Evolutionary conservation across 2,329 filamentous ascomycete genomes (phyloP), one percentile per base, ranked within the genome.

Genomic region (Monilinia aucupariae): DNA sequence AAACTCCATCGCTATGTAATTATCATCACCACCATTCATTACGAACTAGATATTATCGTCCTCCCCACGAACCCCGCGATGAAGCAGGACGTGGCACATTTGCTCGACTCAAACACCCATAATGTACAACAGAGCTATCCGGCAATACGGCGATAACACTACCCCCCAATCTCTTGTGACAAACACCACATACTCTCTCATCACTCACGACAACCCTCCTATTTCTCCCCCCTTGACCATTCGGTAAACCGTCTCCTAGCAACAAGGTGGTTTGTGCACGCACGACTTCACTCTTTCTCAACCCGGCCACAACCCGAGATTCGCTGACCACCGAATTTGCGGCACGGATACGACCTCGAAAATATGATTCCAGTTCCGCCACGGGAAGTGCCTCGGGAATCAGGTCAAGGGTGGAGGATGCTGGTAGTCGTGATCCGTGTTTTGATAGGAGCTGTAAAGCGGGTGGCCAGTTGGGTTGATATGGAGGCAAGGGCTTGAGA

Each of bases 81-180:
- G 68, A 63, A 45, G 67, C 64, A 58, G 65, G 66, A 50, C 58
- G 54, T 62, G 39, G 64, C 41, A 68, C 72, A 76, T 84, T 71
- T 88, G 76, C 78, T 67, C 78, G 77, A 64, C 76, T 85, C 70
- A 90, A 79, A 77, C 90, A 94, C 32, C 89, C 90, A 72, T 93
- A 90, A 79, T 94, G 90, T 65, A 94, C 88, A 20, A 92, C 89
- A 32, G 81, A 82, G 74, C 86, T 91, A 77, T 96, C 90, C 8
- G 92, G 91, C 76, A 94, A 82, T 15, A 97, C 92, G 48, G 92
- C 88, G 64, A 97, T 89, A 22, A 96, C 94, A 74, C 90, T 96
- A 1, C 91, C 89, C 1, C 92, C 93, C 68, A 99, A 83, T 68
- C 94, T 81, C 80, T 97, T 97, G 75, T 96, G 89, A 74, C 94